Base-by-base conservation (phyloP, 2,329 filamentous ascomycete species). In the Aspergillus neoniger region DNA sequence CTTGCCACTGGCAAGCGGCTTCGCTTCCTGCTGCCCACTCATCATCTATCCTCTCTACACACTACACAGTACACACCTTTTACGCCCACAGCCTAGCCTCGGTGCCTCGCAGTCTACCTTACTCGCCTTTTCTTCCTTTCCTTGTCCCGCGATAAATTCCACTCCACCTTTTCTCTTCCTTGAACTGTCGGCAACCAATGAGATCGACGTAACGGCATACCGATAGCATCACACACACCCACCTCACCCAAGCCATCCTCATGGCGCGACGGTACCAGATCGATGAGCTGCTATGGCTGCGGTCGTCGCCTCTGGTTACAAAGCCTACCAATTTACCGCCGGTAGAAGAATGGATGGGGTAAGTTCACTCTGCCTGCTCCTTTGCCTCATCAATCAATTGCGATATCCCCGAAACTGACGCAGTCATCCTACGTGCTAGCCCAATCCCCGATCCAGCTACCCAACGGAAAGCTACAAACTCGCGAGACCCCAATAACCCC, bases 331-430 rank as follows among this genome's bases (percentile, higher is more conserved):
- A 84, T 65, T 84, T 97, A 49, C 93, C 92, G 66, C 90, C 92
- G 25, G 85, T 89, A 65, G 92, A 96, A 80, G 91, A 96, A 82
- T 98, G 93, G 93, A 96, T 97, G 92, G 92, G 94, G 90, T 96
- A 82, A 74, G 86, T 63, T 19, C 44, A 48, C 10, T 9, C 4
- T 30, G 7, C 30, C 65, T 57, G 56, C 58, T 67, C 58, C 41
- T 25, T 25, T 41, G 36, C 48, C 32, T 51, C 63, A 58, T 58
- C 19, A 17, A 43, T 30, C 52, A 4, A 51, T 15, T 38, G 53
- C 57, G 52, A 25, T 19, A 12, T 60, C 51, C 44, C 44, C 56
- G 60, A 66, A 58, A 63, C 70, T 71, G 57, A 73, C 60, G 55
- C 56, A 52, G 52, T 57, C 38, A 50, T 67, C 39, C 32, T 36